Evolutionary conservation across 148 eudicot species (phyloP), one percentile per base, ranked within the genome.

Genomic region (Polygonum maritimum): DNA sequence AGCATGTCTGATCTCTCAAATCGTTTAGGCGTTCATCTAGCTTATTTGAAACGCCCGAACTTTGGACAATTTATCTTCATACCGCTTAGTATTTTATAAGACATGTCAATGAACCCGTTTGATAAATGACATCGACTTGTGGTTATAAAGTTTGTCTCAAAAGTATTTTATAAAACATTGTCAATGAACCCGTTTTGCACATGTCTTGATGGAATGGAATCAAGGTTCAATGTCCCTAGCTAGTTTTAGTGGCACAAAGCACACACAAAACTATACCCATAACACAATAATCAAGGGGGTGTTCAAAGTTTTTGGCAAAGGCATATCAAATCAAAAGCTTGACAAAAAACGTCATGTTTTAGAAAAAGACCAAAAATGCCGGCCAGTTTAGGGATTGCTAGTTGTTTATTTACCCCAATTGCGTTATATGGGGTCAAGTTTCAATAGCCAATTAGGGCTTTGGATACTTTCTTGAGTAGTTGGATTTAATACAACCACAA

Each of bases 241-340:
- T 14, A 51, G 55, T 51, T 16, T 54, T 16, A 54, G 58, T 54
- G 58, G 58, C 21, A 54, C 21, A 54, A 16, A 54, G n/a, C 21
- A 54, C 1, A 0, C 0, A 54, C n/a, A 54, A 15, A 54, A 18
- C 5, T 48, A 52, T 54, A n/a, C n/a, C 22, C 58, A 54, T 18
- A 54, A 5, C n/a, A 54, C 8, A 54, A 18, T 18, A 2, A 54
- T 16, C 57, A 51, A n/a, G 7, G 16, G 22, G 5, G 8, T 2
- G 67, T 26, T 60, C 67, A 60, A 60, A 9, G 13, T n/a, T 60
- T 60, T 60, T 60, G 67, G 67, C 38, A 60, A 60, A 60, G 67
- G 35, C 67, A 33, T 33, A 36, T 35, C 71, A 67, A 36, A 67
- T 67, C 44, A 35, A 67, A 22, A 36, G 16, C 44, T 36, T 15